Base-by-base conservation (phyloP, 108 stramenopile genomes). In the Conticribra guillardii region DNA sequence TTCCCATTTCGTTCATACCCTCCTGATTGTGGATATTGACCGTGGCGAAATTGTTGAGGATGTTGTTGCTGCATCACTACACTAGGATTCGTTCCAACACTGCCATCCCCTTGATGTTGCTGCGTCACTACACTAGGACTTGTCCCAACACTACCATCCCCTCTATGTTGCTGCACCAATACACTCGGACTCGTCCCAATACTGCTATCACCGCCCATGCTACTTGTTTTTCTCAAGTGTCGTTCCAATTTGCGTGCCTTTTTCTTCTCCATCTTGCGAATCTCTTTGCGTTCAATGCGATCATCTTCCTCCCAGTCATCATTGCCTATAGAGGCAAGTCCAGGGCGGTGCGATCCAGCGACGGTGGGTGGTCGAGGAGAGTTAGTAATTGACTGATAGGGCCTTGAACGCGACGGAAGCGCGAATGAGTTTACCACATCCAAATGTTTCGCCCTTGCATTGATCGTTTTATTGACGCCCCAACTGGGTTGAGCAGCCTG, bases 251-350 rank as follows among this genome's bases (percentile, higher is more conserved):
- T 29, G 3, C 61, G 61, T 49, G 44, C 18, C 18, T 56, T 21
- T 34, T 50, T 37, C 53, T 27, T 64, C 47, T 34, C 21, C 34
- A 22, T 30, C 56, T 27, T 65, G 8, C 31, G 23, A 22, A 28
- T 33, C 22, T 73, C 64, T 46, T 60, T 47, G 3, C 48, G 27
- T 37, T 80, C 79, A 27, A 60, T 58, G 17, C 64, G 41, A 51
- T 80, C 74, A 18, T 80, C 74, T 45, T 80, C 74, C 41, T 80
- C 79, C 79, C 79, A 80, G 55, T 74, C 71, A 47, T 80, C 79
- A 41, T 80, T 80, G 45, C 74, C 79, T 16, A 80, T 80, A 1
- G 74, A 76, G 1, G 79, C 54, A 5, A 80, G 67, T 18, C 55
- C 64, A 14, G 73, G 79, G 15, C 79, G 79, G 34, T 80, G 79